These are phyloP conservation scores for Eucalyptus pauciflora DNA, from an alignment of 345 rosid genomes.

Conservation along the genomic window DNA sequence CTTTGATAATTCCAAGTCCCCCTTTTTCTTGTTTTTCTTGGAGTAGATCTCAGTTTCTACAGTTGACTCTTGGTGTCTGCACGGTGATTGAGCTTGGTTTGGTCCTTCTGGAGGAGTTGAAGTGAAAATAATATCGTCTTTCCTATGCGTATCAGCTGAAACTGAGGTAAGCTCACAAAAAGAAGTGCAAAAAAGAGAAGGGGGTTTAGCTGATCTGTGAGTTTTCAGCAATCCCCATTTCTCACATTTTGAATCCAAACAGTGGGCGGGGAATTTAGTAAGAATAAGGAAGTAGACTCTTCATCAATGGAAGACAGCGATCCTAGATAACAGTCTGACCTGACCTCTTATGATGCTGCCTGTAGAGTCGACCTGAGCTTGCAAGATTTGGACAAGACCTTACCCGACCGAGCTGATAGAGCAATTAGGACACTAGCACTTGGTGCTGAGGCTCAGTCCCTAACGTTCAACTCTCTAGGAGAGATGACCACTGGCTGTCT, in stretches of 20 bases:
- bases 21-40: not conserved
- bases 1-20: not conserved
- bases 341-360: conserved; percentile 56
- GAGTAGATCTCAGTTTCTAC: not conserved
- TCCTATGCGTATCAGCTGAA: not conserved
- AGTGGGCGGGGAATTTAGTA: not conserved
- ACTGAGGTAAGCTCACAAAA: not conserved
- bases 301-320: not conserved
- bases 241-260: not conserved
- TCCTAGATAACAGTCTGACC: conserved; percentile 19
- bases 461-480: conserved; percentile 32
- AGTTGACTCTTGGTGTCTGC: not conserved
- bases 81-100: not conserved
- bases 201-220: not conserved
- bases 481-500: conserved; percentile 32
- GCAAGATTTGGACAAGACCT: conserved; percentile 40
- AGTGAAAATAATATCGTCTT: not conserved
- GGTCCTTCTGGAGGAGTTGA: not conserved
- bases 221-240: not conserved
- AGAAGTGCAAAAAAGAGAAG: not conserved
- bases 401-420: conserved; percentile 49
- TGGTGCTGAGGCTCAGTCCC: conserved; percentile 27
- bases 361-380: conserved; percentile 57
- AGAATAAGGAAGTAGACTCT: not conserved
- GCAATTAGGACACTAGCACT: conserved; percentile 41